Evolutionary conservation across 192 early-diverging fungal species (phyloP).

Genomic region (Radiomyces spectabilis): DNA sequence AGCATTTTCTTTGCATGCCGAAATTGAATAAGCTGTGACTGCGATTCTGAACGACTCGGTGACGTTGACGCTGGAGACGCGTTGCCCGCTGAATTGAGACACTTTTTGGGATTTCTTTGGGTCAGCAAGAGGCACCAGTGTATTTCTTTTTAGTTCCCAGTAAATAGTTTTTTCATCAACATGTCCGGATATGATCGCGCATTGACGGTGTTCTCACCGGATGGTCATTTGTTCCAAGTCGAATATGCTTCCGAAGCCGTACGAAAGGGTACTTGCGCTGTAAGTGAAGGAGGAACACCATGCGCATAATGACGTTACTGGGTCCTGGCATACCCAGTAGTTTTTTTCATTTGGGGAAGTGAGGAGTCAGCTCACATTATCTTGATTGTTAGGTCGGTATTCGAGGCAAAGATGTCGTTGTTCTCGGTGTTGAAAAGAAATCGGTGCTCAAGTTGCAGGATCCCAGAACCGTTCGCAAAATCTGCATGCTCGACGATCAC

Average conservation of each 20-base stretch:
- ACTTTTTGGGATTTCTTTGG: too few relatives aligned
- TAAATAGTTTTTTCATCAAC: neutral
- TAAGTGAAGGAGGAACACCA: conserved; percentile 36
- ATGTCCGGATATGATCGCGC: conserved; percentile 66
- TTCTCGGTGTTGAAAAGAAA: conserved; percentile 96
- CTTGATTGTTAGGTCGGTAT: conserved; percentile 77
- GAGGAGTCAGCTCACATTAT: too few relatives aligned
- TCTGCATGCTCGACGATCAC: conserved; percentile 94
- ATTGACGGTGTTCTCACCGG: conserved; percentile 97
- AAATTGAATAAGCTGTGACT: too few relatives aligned
- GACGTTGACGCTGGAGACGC: too few relatives aligned
- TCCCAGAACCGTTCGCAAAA: conserved; percentile 93
- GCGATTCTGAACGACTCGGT: too few relatives aligned
- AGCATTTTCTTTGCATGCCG: too few relatives aligned
- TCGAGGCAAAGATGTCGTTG: conserved; percentile 81
- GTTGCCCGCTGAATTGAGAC: too few relatives aligned
- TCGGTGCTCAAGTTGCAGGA: conserved; percentile 94
- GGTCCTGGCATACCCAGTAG: neutral
- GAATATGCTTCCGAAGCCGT: conserved; percentile 98
- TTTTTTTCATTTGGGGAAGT: neutral
- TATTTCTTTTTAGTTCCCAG: neutral
- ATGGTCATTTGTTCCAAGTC: conserved; percentile 99
- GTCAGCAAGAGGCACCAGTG: too few relatives aligned
- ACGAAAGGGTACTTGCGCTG: conserved; percentile 93
- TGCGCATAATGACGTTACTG: neutral